Evolutionary conservation across 2,329 filamentous ascomycete species (phyloP), one percentile per base, ranked within the genome.

Genomic region (Cladosporium cucumerinum): DNA sequence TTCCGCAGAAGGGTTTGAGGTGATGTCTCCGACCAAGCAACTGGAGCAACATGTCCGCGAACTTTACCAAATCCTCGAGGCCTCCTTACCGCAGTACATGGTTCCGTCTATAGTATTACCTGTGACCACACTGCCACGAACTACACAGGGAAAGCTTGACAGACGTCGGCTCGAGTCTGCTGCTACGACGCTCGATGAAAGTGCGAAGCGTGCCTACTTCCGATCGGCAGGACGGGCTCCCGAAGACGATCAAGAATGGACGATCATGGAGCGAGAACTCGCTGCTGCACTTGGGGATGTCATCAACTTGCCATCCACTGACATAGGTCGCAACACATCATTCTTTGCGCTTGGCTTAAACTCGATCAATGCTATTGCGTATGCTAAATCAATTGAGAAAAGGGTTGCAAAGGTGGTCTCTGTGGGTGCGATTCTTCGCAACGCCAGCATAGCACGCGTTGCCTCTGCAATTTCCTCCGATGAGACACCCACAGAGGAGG

Each of bases 341-440:
- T 89, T 97, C 66, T 87, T 89, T 63, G 86, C 84, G n/a, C 76
- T 96, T 2, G 93, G 93, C 0, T 76, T 97, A 6, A 92, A 97
- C 73, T 96, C 93, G 0, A 86, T 97, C 28, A 90, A 89, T 8
- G 91, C 91, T 0, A 96, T 97, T 67, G 79, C 84, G 0, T 77
- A 96, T 10, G 85, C 89, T 0, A 86, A 82, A 62, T 72, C 76
- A 18, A 74, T 97, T 0, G 82, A 84, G 62, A 82, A 83, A 60
- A 70, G 77, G 2, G 67, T 72, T 0, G 76, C 85, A 1, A 77
- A 71, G 6, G 80, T 83, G 26, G 73, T 92, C 2, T 81, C 89
- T 12, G 85, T 96, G 8, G 92, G 90, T 0, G 77, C 82, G 1
- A 84, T 96, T 25, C 78, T 96, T n/a, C 86, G 84, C 57, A 84